A percentile compares a stretch with the other conserved stretches of the same genome.
Evolutionary conservation across 1,139 yeast genomes (phyloP).

Genomic region (Lodderomyces pseudojiufengensis): DNA sequence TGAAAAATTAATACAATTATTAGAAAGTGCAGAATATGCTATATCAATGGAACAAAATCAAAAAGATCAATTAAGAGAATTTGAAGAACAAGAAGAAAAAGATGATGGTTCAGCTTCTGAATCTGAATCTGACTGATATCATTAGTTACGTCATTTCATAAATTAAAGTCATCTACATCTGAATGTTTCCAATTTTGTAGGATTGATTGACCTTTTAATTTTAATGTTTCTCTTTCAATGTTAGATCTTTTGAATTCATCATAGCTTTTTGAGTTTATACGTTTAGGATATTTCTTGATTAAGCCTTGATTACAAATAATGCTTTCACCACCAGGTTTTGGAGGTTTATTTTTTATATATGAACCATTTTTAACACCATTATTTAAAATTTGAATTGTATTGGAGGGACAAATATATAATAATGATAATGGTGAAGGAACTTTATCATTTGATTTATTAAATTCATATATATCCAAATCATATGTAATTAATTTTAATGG

Average conservation of each 20-base stretch:
- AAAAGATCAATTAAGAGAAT: conserved; percentile 24
- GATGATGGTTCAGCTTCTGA: conserved; percentile 32
- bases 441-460: conserved; percentile 18
- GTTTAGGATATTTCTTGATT: conserved; percentile 12
- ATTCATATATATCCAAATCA: conserved; percentile 23
- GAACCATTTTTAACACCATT: conserved; percentile 56
- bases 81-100: conserved; percentile 18
- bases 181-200: conserved; percentile 34
- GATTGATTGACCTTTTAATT: conserved; percentile 18
- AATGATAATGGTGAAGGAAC: conserved; percentile 38
- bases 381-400: conserved; percentile 39
- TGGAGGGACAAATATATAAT: conserved; percentile 25
- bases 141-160: not conserved
- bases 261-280: conserved; percentile 16
- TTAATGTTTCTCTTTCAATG: conserved; percentile 20
- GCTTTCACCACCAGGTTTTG: conserved; percentile 46
- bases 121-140: conserved; percentile 30
- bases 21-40: conserved; percentile 84
- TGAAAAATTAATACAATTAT: conserved; percentile 50
- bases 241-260: conserved; percentile 25
- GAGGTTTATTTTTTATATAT: conserved; percentile 40
- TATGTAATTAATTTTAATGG: conserved; percentile 21
- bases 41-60: conserved; percentile 36
- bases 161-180: conserved; percentile 28
- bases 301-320: conserved; percentile 31